Conservation (phyloP, 1,284 basidiomycete genomes). For the Stygiomarasmius scandens region DNA sequence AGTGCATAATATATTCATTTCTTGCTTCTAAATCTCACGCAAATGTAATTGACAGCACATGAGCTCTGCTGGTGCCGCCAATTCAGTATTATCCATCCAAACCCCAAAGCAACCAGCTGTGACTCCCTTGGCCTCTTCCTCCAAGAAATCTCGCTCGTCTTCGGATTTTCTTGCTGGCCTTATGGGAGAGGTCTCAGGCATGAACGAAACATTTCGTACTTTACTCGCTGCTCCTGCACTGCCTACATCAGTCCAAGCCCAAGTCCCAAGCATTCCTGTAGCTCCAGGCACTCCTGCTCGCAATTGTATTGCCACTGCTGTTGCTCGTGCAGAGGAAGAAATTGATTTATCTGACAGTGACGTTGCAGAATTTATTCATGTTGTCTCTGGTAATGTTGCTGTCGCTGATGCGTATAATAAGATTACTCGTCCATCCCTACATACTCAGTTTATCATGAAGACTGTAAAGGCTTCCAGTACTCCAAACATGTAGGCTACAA, state of each 20-base stretch:
- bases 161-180: conserved; percentile 3
- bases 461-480: background rate
- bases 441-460: conserved; percentile 1
- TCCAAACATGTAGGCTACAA: background rate
- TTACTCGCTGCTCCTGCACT: background rate
- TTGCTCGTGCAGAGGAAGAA: conserved; percentile 9
- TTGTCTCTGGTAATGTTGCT: conserved; percentile 6
- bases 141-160: background rate
- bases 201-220: background rate
- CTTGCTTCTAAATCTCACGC: too few species aligned
- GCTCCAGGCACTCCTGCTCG: background rate
- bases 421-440: background rate
- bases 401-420: conserved; percentile 13
- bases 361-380: conserved; percentile 2
- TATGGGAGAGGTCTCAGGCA: background rate
- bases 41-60: too few species aligned
- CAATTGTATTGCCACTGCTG: background rate
- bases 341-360: conserved; percentile 8
- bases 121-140: background rate
- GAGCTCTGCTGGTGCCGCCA: too few species aligned
- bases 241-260: background rate
- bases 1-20: too few species aligned
- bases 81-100: too few species aligned
- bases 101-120: background rate
- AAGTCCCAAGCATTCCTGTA: background rate